These are phyloP conservation scores for Castanopsis chinensis DNA, from an alignment of 306 rosid species.

Conservation along the genomic window DNA sequence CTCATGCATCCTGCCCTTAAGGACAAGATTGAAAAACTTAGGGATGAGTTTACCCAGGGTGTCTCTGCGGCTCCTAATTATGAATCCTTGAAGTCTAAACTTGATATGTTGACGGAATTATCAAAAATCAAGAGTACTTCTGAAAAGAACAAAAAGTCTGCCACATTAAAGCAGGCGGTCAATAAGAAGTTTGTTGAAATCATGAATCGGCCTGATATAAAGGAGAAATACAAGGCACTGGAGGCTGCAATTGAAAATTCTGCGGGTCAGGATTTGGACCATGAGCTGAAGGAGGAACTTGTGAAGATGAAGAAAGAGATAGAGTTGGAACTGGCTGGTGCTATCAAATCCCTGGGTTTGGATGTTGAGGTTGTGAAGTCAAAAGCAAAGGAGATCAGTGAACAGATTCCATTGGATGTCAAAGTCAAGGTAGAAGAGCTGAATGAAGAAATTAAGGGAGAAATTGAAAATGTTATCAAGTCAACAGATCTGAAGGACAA, in stretches of 20 bases:
- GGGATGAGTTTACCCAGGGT: slow-evolving; percentile 49
- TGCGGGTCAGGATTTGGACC: slow-evolving; percentile 54
- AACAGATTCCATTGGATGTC: slow-evolving; percentile 32
- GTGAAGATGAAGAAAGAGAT: slow-evolving; percentile 53
- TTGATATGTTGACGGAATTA: slow-evolving; percentile 59
- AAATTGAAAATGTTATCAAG: slow-evolving; percentile 44
- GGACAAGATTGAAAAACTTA: slow-evolving; percentile 60
- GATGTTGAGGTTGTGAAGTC: slow-evolving; percentile 40
- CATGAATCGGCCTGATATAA: slow-evolving; percentile 47
- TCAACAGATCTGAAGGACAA: slow-evolving; percentile 60
- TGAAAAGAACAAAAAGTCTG: slow-evolving; percentile 35
- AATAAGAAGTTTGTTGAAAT: slow-evolving; percentile 40
- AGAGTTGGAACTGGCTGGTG: slow-evolving; percentile 47
- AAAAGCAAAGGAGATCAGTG: slow-evolving; percentile 28
- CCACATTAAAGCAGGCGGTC: slow-evolving; percentile 53
- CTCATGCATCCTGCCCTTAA: slow-evolving; percentile 47
- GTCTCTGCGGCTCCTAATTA: slow-evolving; percentile 61
- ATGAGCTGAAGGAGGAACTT: slow-evolving; percentile 54
- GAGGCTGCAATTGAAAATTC: slow-evolving; percentile 56
- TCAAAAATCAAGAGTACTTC: slow-evolving; percentile 44
- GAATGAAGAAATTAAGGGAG: slow-evolving; percentile 43
- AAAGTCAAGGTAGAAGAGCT: slow-evolving; percentile 49
- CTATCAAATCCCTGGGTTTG: slow-evolving; percentile 59
- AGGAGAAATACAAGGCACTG: slow-evolving; percentile 51
- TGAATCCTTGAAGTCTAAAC: slow-evolving; percentile 48